Base-by-base conservation (phyloP, 2,329 filamentous ascomycete species). In the Allantophomopsis cytisporea region DNA sequence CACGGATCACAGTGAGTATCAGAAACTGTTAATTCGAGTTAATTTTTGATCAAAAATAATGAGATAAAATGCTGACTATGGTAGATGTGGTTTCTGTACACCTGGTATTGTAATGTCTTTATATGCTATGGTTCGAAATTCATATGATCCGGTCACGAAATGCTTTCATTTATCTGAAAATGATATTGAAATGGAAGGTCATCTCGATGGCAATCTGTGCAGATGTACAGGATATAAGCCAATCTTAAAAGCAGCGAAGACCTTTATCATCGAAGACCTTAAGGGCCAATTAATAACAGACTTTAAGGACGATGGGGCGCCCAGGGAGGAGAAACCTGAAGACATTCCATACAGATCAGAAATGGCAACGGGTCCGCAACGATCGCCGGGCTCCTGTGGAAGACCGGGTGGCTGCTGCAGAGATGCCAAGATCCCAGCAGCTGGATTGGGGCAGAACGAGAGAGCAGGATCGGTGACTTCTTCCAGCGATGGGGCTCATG, bases 31-130 rank as follows among this genome's bases (percentile, higher is more conserved):
- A 8, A 7, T 23, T 17, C 15, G 3, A 36, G 8, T 13, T 12
- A 3, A 6, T 32, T 21, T 23, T 14, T 14, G 15, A 15, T 34
- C 31, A 7, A 7, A 13, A 34, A n/a, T 7, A 36, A 37, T 12
- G 8, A 5, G 28, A 40, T 6, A 33, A 13, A 28, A 7, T 28
- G 7, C 12, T 38, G 8, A 28, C 23, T 12, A 28, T 28, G 8
- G 7, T 33, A 50, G 48, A 45, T 51, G 50, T 37, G 48, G 49
- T 8, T 96, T 96, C 61, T 96, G 89, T 55, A 96, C 89, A 0
- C 89, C 89, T 7, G 89, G 89, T 3, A 95, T 96, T 52, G 87
- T 95, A 46, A 95, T 96, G 83, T 94, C 87, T 56, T 61, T 95
- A 43, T 96, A 96, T 58, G 89, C 89, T 2, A 68, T 95, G 35